Conservation (phyloP, 108 stramenopile genomes). For the Pseudonitzschia delicatissima region DNA sequence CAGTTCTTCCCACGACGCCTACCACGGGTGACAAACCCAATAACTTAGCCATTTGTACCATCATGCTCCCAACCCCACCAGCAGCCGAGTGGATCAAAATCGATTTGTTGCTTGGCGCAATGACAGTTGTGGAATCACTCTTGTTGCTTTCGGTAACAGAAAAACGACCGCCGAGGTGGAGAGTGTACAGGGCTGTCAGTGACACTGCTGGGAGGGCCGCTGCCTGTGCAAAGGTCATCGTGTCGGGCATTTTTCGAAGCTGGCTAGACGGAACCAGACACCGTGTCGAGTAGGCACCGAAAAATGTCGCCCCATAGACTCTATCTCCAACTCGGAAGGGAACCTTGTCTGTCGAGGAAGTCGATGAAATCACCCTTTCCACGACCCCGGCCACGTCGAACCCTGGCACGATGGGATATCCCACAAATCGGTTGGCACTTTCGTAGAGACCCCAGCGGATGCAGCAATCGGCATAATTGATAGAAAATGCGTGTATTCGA, state of each 20-base stretch:
- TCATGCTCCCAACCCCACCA: slow-evolving; percentile 84
- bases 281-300: slow-evolving; percentile 79
- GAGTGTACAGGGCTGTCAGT: slow-evolving; percentile 80
- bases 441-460: slow-evolving; percentile 90
- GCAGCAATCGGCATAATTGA: slow-evolving; percentile 84
- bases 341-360: neutral
- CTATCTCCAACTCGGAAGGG: slow-evolving; percentile 58
- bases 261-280: slow-evolving; percentile 72
- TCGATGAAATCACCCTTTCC: slow-evolving; percentile 29
- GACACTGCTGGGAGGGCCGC: slow-evolving; percentile 82
- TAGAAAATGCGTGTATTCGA: slow-evolving; percentile 56
- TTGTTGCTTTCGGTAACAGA: slow-evolving; percentile 9
- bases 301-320: slow-evolving; percentile 84
- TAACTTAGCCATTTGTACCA: slow-evolving; percentile 84
- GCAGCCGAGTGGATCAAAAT: slow-evolving; percentile 88
- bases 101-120: slow-evolving; percentile 50
- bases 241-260: slow-evolving; percentile 60
- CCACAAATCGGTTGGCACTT: slow-evolving; percentile 79
- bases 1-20: slow-evolving; percentile 75
- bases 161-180: slow-evolving; percentile 73
- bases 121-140: neutral
- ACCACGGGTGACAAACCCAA: slow-evolving; percentile 69
- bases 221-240: slow-evolving; percentile 52
- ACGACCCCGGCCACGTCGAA: slow-evolving; percentile 83
- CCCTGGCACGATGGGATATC: slow-evolving; percentile 90